A percentile compares a stretch with the other conserved stretches of the same genome.
These are phyloP conservation scores for Castanea sativa DNA, from an alignment of 306 rosid genomes.

Conservation along the genomic window DNA sequence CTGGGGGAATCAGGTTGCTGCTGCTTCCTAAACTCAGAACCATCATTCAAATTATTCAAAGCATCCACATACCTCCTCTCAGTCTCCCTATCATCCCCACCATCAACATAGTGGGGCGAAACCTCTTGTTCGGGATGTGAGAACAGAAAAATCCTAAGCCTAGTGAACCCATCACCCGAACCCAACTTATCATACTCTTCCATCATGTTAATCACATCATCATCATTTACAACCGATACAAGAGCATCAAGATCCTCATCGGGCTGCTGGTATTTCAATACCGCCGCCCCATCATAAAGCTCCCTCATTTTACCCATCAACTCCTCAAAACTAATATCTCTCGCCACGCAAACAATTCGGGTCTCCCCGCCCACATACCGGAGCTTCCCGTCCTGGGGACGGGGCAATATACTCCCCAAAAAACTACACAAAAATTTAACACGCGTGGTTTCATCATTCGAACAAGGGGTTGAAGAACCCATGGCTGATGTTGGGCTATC, in stretches of 20 bases:
- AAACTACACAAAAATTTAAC: constrained; percentile 93
- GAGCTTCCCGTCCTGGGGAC: constrained; percentile 95
- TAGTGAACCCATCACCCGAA: constrained; percentile 80
- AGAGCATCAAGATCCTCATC: constrained; percentile 98
- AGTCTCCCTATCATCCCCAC: constrained; percentile 75
- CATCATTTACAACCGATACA: constrained; percentile 93
- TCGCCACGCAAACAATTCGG: constrained; percentile 72
- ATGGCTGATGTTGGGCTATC: constrained; percentile 53
- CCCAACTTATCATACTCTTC: constrained; percentile 98
- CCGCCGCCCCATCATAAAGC: constrained; percentile 73
- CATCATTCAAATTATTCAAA: constrained; percentile 81
- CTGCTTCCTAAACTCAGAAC: constrained; percentile 62
- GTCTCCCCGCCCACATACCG: constrained; percentile 99
- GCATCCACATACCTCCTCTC: constrained; percentile 98
- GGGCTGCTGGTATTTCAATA: constrained; percentile 93
- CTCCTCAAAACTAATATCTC: constrained; percentile 72
- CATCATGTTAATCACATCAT: constrained; percentile 97
- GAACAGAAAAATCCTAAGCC: constrained; percentile 93
- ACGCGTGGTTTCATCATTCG: constrained; percentile 60
- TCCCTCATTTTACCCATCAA: constrained; percentile 92
- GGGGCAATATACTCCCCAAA: constrained; percentile 88
- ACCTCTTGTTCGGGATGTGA: constrained; percentile 71
- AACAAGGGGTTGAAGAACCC: constrained; percentile 32
- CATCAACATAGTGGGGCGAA: constrained; percentile 67
- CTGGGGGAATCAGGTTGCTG: constrained; percentile 55